A percentile compares a stretch with the other conserved stretches of the same genome.
These are phyloP conservation scores for Mycena maculata DNA, from an alignment of 768 basidiomycete genomes.

Conservation along the genomic window DNA sequence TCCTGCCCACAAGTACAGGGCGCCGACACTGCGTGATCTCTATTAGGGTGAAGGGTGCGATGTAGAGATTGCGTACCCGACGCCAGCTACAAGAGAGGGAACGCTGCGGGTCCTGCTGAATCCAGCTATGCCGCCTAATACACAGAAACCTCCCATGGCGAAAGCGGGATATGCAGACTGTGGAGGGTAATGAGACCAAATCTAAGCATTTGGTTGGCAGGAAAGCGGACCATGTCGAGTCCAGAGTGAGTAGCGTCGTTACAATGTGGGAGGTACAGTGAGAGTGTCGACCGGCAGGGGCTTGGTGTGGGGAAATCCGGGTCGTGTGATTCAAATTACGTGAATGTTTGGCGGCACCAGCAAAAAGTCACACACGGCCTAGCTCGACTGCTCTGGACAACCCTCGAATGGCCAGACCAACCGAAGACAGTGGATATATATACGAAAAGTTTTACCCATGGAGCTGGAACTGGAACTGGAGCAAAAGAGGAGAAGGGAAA, in stretches of 20 bases:
- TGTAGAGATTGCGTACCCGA: constrained; percentile 61
- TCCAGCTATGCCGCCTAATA: constrained; percentile 81
- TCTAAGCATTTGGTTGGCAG: no score
- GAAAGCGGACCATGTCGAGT: no score
- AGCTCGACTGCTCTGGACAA: background rate
- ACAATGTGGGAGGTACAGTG: constrained; percentile 10
- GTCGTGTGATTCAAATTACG: background rate
- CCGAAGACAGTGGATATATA: no score
- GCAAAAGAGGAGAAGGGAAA: no score
- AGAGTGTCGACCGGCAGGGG: background rate
- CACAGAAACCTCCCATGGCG: constrained; percentile 79
- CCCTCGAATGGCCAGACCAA: no score
- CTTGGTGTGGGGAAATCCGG: constrained; percentile 10
- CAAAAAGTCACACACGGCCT: no score
- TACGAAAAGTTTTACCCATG: no score
- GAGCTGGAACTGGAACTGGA: no score
- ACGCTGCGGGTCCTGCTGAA: constrained; percentile 79
- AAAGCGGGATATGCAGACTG: constrained; percentile 88
- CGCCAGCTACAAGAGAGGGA: constrained; percentile 86
- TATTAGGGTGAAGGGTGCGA: background rate
- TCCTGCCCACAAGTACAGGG: constrained; percentile 83
- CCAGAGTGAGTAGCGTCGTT: no score
- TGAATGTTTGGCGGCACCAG: no score
- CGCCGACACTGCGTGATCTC: constrained; percentile 67
- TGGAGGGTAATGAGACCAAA: no score